These are phyloP conservation scores for Vanrija pseudolonga DNA, from an alignment of 1,284 basidiomycete genomes.

Conservation along the genomic window DNA sequence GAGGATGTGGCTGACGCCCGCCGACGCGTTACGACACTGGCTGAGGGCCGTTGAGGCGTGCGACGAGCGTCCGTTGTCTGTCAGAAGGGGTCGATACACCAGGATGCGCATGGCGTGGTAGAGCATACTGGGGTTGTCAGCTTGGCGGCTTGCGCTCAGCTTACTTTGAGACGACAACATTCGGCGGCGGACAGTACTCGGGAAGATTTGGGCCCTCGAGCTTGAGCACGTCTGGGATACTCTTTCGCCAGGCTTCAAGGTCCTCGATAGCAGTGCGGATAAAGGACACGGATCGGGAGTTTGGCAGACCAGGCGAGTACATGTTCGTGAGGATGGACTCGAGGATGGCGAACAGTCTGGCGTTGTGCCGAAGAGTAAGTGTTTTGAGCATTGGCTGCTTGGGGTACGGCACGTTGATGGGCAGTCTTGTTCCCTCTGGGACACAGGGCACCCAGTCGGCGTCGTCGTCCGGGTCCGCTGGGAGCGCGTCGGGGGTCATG, in stretches of 20 bases:
- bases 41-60: constrained; percentile 8
- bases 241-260: constrained; percentile 2
- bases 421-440: neutral
- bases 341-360: constrained; percentile 13
- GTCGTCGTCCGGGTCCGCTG: constrained; percentile 6
- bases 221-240: constrained; percentile 1
- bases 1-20: constrained; percentile 8
- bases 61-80: constrained; percentile 1
- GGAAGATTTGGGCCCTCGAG: constrained; percentile 1
- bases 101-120: constrained; percentile 13
- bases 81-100: constrained; percentile 16
- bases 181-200: constrained; percentile 1
- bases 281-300: constrained; percentile 13
- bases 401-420: neutral
- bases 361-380: constrained; percentile 7
- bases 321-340: constrained; percentile 21
- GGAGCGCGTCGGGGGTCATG: constrained; percentile 3
- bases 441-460: constrained; percentile 1
- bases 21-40: constrained; percentile 11
- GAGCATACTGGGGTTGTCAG: constrained; percentile 2
- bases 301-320: constrained; percentile 16
- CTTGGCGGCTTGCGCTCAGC: neutral
- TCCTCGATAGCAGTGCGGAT: constrained; percentile 6
- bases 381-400: neutral
- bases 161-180: constrained; percentile 10